Percentiles rank a stretch among this genome's conserved stretches.
phyloP scores from a whole-genome alignment of 441 rosid species.

The Pelargonium cotyledonis region DNA sequence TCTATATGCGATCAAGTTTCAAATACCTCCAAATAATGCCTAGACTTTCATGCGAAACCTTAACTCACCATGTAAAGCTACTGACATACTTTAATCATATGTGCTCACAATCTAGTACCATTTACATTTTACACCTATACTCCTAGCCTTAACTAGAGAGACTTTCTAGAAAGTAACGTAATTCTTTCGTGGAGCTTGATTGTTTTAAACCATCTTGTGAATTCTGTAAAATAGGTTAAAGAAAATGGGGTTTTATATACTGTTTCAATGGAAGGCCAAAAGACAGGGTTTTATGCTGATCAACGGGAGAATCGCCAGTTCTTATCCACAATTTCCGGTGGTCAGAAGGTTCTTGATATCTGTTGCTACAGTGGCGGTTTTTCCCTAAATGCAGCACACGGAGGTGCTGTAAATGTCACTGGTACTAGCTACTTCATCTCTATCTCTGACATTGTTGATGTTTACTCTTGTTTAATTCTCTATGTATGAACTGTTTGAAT shows the following conservation, averaged over 20 bases:
- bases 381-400: slow-evolving; percentile 58
- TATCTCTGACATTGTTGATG: not conserved
- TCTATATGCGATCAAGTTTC: too few relatives aligned
- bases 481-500: not conserved
- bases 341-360: slow-evolving; percentile 67
- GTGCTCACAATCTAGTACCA: too few relatives aligned
- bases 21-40: too few relatives aligned
- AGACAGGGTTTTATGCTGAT: slow-evolving; percentile 89
- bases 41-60: too few relatives aligned
- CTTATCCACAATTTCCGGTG: slow-evolving; percentile 57
- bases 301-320: slow-evolving; percentile 70
- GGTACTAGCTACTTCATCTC: slow-evolving; percentile 30
- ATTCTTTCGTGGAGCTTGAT: not conserved
- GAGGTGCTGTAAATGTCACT: slow-evolving; percentile 58
- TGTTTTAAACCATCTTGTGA: slow-evolving; percentile 7
- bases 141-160: not conserved
- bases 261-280: slow-evolving; percentile 65
- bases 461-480: not conserved
- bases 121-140: too few relatives aligned
- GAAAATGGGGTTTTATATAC: slow-evolving; percentile 72
- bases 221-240: slow-evolving; percentile 37
- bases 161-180: not conserved
- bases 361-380: slow-evolving; percentile 93
- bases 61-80: too few relatives aligned
- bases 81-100: too few relatives aligned